A percentile compares a stretch with the other conserved stretches of the same genome.
phyloP scores from a whole-genome alignment of 768 basidiomycete species.

The Dioszegia hungarica region DNA sequence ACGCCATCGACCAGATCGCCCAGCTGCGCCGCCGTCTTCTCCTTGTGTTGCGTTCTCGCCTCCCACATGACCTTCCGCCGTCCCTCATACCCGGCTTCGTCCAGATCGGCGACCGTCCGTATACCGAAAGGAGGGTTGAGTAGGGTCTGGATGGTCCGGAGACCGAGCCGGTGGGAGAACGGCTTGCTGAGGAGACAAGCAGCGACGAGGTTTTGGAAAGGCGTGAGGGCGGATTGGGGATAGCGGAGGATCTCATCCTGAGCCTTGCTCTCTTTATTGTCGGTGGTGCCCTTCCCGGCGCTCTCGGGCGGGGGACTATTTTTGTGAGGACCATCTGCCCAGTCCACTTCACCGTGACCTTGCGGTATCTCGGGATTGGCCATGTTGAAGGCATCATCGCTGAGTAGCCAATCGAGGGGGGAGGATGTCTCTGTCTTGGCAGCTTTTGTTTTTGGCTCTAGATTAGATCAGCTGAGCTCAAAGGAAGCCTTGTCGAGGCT shows the following conservation, averaged over 20 bases:
- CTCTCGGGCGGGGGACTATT: conserved; percentile 10
- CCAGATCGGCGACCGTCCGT: conserved; percentile 16
- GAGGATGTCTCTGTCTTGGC: not conserved
- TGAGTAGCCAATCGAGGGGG: conserved; percentile 28
- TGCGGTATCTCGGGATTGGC: conserved; percentile 24
- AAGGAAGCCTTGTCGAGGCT: not conserved
- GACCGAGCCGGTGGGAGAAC: conserved; percentile 33
- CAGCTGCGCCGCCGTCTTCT: conserved; percentile 32
- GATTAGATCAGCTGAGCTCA: too few species aligned
- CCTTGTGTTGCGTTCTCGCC: conserved; percentile 38
- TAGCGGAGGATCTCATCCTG: conserved; percentile 22
- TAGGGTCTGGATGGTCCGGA: conserved; percentile 34
- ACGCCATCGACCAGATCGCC: conserved; percentile 29
- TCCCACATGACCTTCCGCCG: conserved; percentile 25
- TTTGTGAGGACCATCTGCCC: conserved; percentile 8
- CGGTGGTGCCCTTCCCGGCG: conserved; percentile 3
- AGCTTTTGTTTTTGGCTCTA: not conserved
- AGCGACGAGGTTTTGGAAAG: conserved; percentile 33
- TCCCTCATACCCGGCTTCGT: conserved; percentile 25
- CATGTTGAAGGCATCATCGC: conserved; percentile 28
- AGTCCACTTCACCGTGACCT: conserved; percentile 29
- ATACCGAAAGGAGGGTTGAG: conserved; percentile 33
- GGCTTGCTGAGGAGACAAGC: conserved; percentile 35
- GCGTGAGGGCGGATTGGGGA: conserved; percentile 33
- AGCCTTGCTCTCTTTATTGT: not conserved